phyloP scores from a whole-genome alignment of 1,139 yeast species.

The Hansenula sp. region DNA sequence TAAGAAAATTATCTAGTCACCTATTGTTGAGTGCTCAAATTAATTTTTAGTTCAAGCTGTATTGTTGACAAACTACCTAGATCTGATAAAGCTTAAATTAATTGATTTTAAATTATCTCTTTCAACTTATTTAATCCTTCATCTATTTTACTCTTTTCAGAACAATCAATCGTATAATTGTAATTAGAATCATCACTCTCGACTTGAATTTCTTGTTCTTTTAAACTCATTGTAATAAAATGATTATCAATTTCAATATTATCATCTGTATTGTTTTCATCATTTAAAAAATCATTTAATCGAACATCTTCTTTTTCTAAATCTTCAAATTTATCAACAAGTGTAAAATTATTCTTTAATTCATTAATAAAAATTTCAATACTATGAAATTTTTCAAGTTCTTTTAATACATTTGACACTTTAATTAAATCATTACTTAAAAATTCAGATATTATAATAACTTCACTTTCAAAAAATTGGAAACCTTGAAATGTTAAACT shows the following conservation, averaged over 20 bases:
- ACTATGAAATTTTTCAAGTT: background rate
- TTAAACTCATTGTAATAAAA: background rate
- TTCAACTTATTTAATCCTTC: background rate
- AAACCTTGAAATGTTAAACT: slow-evolving; percentile 1
- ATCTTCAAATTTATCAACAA: background rate
- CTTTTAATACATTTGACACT: background rate
- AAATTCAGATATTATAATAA: background rate
- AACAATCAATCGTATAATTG: background rate
- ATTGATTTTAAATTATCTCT: background rate
- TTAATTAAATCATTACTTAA: background rate
- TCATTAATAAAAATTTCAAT: background rate
- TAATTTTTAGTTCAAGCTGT: no score
- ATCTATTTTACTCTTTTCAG: background rate
- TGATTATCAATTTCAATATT: slow-evolving; percentile 1
- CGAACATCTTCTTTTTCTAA: background rate
- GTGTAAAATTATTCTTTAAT: background rate
- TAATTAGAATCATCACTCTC: background rate
- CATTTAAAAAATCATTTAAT: slow-evolving; percentile 1
- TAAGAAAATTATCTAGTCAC: no score
- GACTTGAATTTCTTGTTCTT: background rate
- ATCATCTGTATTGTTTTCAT: background rate
- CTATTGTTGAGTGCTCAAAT: no score
- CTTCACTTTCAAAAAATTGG: slow-evolving; percentile 1
- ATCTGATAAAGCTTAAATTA: no score
- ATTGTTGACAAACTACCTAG: no score